phyloP scores from a whole-genome alignment of 495 filamentous ascomycete genomes.

The Bryoglossum gracile region DNA sequence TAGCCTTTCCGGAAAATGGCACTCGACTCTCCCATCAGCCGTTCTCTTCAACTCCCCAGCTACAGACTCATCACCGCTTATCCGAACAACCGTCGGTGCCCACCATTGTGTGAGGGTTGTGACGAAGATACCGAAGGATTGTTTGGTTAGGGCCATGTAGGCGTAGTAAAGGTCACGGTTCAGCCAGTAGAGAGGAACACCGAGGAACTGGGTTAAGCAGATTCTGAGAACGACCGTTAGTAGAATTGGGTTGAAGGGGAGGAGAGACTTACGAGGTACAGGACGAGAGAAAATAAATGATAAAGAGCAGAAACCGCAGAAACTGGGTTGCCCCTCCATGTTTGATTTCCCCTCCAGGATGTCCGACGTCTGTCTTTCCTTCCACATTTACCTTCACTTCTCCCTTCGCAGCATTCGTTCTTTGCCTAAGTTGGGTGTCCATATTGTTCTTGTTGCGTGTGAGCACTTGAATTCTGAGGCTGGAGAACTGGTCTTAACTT shows the following conservation, averaged over 20 bases:
- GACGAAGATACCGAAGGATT: slow-evolving; percentile 63
- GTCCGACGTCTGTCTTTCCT: slow-evolving; percentile 22
- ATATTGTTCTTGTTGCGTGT: slow-evolving; percentile 11
- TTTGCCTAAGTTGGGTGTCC: slow-evolving; percentile 17
- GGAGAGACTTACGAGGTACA: slow-evolving; percentile 19
- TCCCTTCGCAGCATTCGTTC: slow-evolving; percentile 4
- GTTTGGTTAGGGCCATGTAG: slow-evolving; percentile 72
- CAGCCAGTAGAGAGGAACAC: slow-evolving; percentile 61
- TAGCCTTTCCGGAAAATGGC: slow-evolving; percentile 67
- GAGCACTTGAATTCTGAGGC: background rate
- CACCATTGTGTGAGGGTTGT: slow-evolving; percentile 77
- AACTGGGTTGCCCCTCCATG: slow-evolving; percentile 60
- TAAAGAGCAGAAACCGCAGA: slow-evolving; percentile 54
- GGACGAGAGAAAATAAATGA: slow-evolving; percentile 55
- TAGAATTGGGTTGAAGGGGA: too few relatives aligned
- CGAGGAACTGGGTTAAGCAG: slow-evolving; percentile 57
- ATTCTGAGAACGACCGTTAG: too few relatives aligned
- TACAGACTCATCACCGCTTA: slow-evolving; percentile 70
- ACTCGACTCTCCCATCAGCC: slow-evolving; percentile 59
- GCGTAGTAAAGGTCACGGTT: slow-evolving; percentile 64
- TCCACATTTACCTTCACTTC: background rate
- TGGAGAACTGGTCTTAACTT: background rate
- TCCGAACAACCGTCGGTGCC: slow-evolving; percentile 65
- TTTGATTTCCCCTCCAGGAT: slow-evolving; percentile 59
- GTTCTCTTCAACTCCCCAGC: slow-evolving; percentile 58